Conservation (phyloP, 495 filamentous ascomycete species). For the Xylaria nigripes region DNA sequence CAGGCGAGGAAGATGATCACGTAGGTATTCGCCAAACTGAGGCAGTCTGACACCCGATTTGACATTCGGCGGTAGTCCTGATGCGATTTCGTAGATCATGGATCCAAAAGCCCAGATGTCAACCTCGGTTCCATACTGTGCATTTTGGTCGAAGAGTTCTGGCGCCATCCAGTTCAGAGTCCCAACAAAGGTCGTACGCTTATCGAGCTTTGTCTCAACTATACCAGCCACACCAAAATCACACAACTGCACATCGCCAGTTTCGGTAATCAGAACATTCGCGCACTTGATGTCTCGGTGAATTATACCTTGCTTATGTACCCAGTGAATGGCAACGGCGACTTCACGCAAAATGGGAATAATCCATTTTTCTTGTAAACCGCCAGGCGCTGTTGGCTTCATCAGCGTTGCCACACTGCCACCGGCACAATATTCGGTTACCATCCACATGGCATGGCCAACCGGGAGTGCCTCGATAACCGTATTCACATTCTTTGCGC, state of each 20-base stretch:
- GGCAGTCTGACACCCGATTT: constrained; percentile 40
- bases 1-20: constrained; percentile 57
- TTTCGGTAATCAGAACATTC: constrained; percentile 84
- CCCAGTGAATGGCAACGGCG: constrained; percentile 71
- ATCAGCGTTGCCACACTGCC: constrained; percentile 87
- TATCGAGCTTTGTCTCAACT: constrained; percentile 73
- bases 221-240: constrained; percentile 93
- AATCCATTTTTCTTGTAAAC: constrained; percentile 83
- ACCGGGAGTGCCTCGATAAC: constrained; percentile 81
- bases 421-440: constrained; percentile 91
- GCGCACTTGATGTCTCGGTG: constrained; percentile 95
- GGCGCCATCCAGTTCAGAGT: constrained; percentile 98
- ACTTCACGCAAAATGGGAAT: constrained; percentile 84
- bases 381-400: constrained; percentile 55
- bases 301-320: constrained; percentile 87
- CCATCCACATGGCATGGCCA: constrained; percentile 85
- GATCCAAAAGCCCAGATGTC: constrained; percentile 96
- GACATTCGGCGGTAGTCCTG: constrained; percentile 69
- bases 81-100: constrained; percentile 85
- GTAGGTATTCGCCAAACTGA: constrained; percentile 54
- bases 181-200: constrained; percentile 86
- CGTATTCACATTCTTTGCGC: constrained; percentile 84
- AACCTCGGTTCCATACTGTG: constrained; percentile 59
- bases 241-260: constrained; percentile 80
- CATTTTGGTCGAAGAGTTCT: constrained; percentile 58